These are phyloP conservation scores for Globisporangium irregulare DNA, from an alignment of 352 stramenopile species.

Conservation along the genomic window DNA sequence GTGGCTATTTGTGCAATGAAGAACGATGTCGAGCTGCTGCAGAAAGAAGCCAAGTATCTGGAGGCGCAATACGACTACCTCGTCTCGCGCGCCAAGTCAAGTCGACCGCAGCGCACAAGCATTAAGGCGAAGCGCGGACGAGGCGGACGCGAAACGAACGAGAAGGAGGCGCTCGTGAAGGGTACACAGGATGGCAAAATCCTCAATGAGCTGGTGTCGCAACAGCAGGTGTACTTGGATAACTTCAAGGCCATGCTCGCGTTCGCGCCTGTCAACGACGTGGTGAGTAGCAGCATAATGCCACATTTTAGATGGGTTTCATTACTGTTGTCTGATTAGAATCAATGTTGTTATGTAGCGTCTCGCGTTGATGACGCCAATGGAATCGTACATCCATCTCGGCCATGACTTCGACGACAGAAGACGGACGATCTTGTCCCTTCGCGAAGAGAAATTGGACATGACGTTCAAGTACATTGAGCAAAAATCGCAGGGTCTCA, in stretches of 20 bases:
- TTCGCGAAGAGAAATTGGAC: constrained; percentile 77
- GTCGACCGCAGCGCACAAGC: constrained; percentile 31
- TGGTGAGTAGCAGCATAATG: constrained; percentile 26
- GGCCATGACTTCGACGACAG: constrained; percentile 61
- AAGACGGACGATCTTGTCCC: constrained; percentile 46
- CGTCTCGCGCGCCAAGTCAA: constrained; percentile 47
- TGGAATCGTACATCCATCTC: constrained; percentile 73
- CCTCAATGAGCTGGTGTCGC: constrained; percentile 52
- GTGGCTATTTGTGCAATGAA: constrained; percentile 16
- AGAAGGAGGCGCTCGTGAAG: constrained; percentile 38
- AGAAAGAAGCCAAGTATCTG: constrained; percentile 72
- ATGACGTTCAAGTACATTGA: constrained; percentile 82
- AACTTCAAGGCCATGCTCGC: constrained; percentile 80
- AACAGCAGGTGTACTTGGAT: constrained; percentile 71
- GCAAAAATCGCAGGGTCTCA: constrained; percentile 54
- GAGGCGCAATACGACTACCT: constrained; percentile 66
- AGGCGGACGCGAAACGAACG: constrained; percentile 22
- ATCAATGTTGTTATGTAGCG: constrained; percentile 24
- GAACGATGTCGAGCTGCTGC: constrained; percentile 54
- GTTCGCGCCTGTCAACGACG: constrained; percentile 71
- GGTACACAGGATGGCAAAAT: constrained; percentile 48
- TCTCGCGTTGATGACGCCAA: constrained; percentile 76
- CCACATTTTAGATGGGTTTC: neutral
- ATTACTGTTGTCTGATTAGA: too few species aligned
- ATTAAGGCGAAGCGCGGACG: constrained; percentile 50